Conservation (phyloP, 2,329 filamentous ascomycete species). For the Fusarium circinatum region DNA sequence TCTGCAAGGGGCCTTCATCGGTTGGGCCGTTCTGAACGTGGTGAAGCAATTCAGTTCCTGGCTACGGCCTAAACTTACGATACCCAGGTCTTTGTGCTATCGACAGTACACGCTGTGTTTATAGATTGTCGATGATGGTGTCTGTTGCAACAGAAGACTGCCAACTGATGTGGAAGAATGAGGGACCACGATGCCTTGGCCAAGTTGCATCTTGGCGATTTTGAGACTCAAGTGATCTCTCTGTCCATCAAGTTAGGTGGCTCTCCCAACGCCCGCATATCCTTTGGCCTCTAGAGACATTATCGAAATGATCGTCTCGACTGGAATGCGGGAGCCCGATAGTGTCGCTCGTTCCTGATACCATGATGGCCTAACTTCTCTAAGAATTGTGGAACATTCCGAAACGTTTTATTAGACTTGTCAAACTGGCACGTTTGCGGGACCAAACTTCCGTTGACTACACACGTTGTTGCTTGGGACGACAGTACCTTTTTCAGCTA, state of each 20-base stretch:
- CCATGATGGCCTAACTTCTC: neutral
- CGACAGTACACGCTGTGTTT: neutral
- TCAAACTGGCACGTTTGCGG: constrained; percentile 45
- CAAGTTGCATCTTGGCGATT: neutral
- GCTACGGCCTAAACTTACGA: constrained; percentile 53
- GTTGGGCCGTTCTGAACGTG: constrained; percentile 15
- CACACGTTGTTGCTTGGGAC: neutral
- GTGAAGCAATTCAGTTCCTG: constrained; percentile 9
- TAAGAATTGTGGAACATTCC: neutral
- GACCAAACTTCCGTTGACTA: constrained; percentile 54
- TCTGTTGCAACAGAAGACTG: neutral
- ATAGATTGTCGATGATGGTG: neutral
- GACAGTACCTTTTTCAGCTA: neutral
- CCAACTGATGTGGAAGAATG: neutral
- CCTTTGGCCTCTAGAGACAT: neutral
- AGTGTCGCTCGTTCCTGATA: neutral
- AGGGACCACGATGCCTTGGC: neutral
- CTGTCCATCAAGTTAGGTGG: neutral
- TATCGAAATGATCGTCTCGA: neutral
- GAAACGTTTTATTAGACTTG: constrained; percentile 1
- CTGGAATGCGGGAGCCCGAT: constrained; percentile 15
- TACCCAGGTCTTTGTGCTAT: neutral
- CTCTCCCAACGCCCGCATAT: neutral
- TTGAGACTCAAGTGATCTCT: neutral
- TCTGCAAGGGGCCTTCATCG: constrained; percentile 51